Percentiles rank a stretch among this genome's conserved stretches.
phyloP scores from a whole-genome alignment of 2,329 filamentous ascomycete species.

The Exophiala phaeomuriformis region DNA sequence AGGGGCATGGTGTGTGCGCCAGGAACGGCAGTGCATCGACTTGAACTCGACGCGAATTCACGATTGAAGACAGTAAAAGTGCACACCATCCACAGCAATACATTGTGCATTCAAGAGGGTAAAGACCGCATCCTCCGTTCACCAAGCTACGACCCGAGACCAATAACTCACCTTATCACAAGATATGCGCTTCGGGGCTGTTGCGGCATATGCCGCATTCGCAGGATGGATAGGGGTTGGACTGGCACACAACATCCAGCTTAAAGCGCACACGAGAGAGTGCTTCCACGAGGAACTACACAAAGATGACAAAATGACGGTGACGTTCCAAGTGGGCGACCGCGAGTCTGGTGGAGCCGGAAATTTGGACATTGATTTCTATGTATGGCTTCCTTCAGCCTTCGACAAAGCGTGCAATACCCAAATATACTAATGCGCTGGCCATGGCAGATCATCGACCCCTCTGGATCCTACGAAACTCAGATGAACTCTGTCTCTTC shows the following conservation, averaged over 20 bases:
- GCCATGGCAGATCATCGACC: conserved; percentile 63
- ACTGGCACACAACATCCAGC: conserved; percentile 87
- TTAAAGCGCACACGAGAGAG: conserved; percentile 86
- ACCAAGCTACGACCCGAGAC: no score
- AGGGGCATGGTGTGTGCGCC: no score
- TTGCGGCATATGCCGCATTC: conserved; percentile 43
- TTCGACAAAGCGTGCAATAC: neutral
- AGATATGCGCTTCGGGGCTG: conserved; percentile 37
- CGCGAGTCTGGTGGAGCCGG: conserved; percentile 90
- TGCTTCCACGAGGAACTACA: conserved; percentile 95
- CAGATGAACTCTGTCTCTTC: conserved; percentile 76
- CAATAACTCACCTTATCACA: no score
- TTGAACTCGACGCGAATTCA: no score
- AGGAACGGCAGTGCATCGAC: no score
- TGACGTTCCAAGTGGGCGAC: conserved; percentile 96
- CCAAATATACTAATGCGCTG: neutral
- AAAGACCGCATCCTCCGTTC: no score
- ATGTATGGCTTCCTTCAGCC: conserved; percentile 56
- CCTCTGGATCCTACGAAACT: conserved; percentile 65
- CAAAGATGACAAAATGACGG: conserved; percentile 94
- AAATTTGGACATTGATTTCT: conserved; percentile 95
- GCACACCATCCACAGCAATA: no score
- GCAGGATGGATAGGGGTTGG: conserved; percentile 54
- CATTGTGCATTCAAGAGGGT: no score
- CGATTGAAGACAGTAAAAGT: no score